Conservation (phyloP, 2,329 filamentous ascomycete species). For the Cercospora brassicicola region DNA sequence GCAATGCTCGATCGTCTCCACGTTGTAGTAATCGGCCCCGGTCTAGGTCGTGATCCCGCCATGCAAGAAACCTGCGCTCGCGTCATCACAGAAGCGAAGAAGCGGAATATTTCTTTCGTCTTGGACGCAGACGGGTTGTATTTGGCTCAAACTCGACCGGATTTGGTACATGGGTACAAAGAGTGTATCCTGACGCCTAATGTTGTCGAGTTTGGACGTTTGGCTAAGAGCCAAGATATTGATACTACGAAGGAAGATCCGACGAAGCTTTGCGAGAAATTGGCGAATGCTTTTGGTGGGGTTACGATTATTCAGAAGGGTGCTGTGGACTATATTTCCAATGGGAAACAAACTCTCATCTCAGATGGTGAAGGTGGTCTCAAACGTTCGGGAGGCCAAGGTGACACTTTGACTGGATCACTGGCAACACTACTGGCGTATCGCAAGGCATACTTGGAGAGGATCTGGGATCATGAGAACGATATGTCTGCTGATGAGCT, state of each 20-base stretch:
- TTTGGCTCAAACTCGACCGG: slow-evolving; percentile 72
- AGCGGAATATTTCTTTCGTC: slow-evolving; percentile 73
- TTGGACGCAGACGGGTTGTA: slow-evolving; percentile 87
- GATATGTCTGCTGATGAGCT: slow-evolving; percentile 59
- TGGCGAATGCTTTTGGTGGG: slow-evolving; percentile 76
- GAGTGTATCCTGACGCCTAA: slow-evolving; percentile 92
- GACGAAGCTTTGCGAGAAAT: slow-evolving; percentile 62
- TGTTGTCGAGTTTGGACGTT: slow-evolving; percentile 82
- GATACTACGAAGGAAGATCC: slow-evolving; percentile 55
- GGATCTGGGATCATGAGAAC: slow-evolving; percentile 67
- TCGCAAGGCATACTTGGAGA: slow-evolving; percentile 81
- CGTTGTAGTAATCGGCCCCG: slow-evolving; percentile 88
- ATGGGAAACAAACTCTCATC: slow-evolving; percentile 71
- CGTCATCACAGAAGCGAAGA: slow-evolving; percentile 76
- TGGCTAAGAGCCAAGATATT: slow-evolving; percentile 74
- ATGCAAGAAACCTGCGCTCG: slow-evolving; percentile 84
- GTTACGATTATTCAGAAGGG: slow-evolving; percentile 94
- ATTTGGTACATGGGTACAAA: slow-evolving; percentile 74
- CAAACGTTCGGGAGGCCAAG: slow-evolving; percentile 92
- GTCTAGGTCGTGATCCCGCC: slow-evolving; percentile 81
- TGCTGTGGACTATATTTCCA: slow-evolving; percentile 74
- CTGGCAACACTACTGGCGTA: slow-evolving; percentile 87
- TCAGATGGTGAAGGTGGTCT: slow-evolving; percentile 76
- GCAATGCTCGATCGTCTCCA: slow-evolving; percentile 83
- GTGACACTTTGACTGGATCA: slow-evolving; percentile 88